phyloP scores from a whole-genome alignment of 2,329 filamentous ascomycete species.

The Alternaria hordeiaustralica region DNA sequence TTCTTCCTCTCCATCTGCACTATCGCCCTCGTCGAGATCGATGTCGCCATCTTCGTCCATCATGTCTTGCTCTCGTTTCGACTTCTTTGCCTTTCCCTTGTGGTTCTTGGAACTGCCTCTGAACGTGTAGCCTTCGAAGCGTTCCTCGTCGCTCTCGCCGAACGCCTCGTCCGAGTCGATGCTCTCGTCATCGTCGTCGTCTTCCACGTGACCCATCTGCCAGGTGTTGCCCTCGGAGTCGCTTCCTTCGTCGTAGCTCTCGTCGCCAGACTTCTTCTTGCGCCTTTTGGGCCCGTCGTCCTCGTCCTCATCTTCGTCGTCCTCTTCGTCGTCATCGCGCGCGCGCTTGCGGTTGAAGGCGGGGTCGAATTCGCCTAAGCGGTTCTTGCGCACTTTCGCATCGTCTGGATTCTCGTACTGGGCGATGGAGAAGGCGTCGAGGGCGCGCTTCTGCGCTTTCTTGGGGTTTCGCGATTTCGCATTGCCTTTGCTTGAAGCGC shows the following conservation, averaged over 20 bases:
- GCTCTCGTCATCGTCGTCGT: slow-evolving; percentile 71
- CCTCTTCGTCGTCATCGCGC: slow-evolving; percentile 58
- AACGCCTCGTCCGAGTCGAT: slow-evolving; percentile 83
- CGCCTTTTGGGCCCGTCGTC: slow-evolving; percentile 40
- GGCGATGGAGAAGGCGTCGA: slow-evolving; percentile 72
- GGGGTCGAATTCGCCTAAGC: slow-evolving; percentile 63
- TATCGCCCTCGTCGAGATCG: slow-evolving; percentile 55
- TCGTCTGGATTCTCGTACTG: slow-evolving; percentile 61
- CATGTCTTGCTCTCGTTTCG: slow-evolving; percentile 35
- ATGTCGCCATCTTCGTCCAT: slow-evolving; percentile 47
- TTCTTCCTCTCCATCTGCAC: slow-evolving; percentile 56
- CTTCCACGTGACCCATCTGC: slow-evolving; percentile 73
- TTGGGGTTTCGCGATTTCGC: slow-evolving; percentile 48
- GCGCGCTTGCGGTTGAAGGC: slow-evolving; percentile 51
- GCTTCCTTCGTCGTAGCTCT: slow-evolving; percentile 74
- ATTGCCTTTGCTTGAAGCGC: slow-evolving; percentile 37
- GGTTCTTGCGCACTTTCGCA: slow-evolving; percentile 61
- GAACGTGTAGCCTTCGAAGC: slow-evolving; percentile 78
- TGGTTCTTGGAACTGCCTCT: slow-evolving; percentile 63
- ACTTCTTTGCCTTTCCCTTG: slow-evolving; percentile 54
- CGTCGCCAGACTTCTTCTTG: slow-evolving; percentile 43
- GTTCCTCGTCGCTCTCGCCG: slow-evolving; percentile 85
- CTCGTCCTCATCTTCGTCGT: slow-evolving; percentile 37
- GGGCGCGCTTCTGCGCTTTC: slow-evolving; percentile 60
- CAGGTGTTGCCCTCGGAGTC: slow-evolving; percentile 88